Evolutionary conservation across 768 basidiomycete species (phyloP), one percentile per base, ranked within the genome.

Genomic region (Macrolepiota albuminosa): DNA sequence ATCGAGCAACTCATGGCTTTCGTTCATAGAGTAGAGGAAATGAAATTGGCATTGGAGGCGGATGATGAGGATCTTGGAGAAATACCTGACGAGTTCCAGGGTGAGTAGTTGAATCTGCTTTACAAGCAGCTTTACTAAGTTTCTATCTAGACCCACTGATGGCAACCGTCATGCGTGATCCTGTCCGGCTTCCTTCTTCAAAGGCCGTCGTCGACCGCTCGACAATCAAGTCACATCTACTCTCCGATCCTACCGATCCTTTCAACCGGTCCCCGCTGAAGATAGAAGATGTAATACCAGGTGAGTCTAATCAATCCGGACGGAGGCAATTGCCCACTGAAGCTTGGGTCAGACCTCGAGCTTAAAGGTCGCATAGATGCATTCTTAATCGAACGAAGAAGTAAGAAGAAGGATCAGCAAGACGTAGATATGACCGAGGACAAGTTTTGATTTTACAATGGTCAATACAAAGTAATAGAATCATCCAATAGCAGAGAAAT

Each of bases 151-250:
- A 95, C 71, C 93, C 92, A 1, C 78, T 97, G 63, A 93, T 95
- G 86, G 88, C 82, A 67, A 90, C 91, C 4, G 69, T 99, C 56
- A 99, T 99, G 97, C 87, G 86, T 57, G 94, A 99, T 71, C 97
- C 97, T 3, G 95, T 98, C 59, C 83, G 85, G 34, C 72, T 99
- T 36, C 97, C 97, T 0, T 86, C 89, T 0, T 98, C 95, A 2
- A 80, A 78, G 56, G 76, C 84, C 0, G 81, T 91, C 37, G 71
- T 99, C 46, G 97, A 99, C 71, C 85, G 91, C 26, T 80, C 89
- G 2, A 98, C 95, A 2, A 98, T 99, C 78, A 96, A 96, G 67
- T 90, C 94, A 1, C 95, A 97, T 71, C 76, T 98, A 39, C 77
- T 99, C 21, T 96, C 94, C 0, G 95, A 97, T 67, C 74, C 87